Evolutionary conservation across 73 alveolate species (phyloP), one percentile per base, ranked within the genome.

Genomic region (Diophrys sp.): DNA sequence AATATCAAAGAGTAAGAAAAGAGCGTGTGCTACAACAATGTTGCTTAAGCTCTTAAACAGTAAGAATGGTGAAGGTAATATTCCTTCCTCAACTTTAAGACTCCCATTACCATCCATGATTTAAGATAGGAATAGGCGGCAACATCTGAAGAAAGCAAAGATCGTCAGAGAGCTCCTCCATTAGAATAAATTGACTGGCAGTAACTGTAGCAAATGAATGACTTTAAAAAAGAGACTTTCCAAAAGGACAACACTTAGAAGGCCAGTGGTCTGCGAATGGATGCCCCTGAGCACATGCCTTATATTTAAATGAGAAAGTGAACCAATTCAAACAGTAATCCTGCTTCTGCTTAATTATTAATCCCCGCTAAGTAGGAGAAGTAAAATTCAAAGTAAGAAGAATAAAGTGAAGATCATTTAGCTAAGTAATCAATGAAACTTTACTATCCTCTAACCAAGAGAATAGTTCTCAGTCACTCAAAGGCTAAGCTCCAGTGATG

Each of bases 401-500:
- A 44, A 44, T 5, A 5, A 44, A 44, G 18, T 11, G 62, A 44
- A 18, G 18, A 11, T 18, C 18, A 18, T 5, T 44, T 44, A 44
- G 18, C 62, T 44, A 11, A 44, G 18, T 44, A 25, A 25, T 62
- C 30, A 11, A 62, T 25, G 26, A 62, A 14, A 62, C 75, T 14
- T 28, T 55, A 5, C 2, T 68, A 1, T 25, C 23, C 2, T 68
- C 75, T 28, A 5, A 68, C 18, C 44, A 18, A 62, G 29, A 29
- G 2, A 5, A 28, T 2, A 5, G 54, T 5, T 68, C 23, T 14
- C 75, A 68, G 24, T 14, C 5, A n/a, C n/a, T n/a, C n/a, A n/a
- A n/a, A n/a, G n/a, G n/a, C n/a, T n/a, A n/a, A 62, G 30, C 72
- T 62, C 72, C 72, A 23, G 72, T 62, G 67, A 14, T 14, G 8